Base-by-base conservation (phyloP, 306 rosid species). In the Sechiopsis laciniata region DNA sequence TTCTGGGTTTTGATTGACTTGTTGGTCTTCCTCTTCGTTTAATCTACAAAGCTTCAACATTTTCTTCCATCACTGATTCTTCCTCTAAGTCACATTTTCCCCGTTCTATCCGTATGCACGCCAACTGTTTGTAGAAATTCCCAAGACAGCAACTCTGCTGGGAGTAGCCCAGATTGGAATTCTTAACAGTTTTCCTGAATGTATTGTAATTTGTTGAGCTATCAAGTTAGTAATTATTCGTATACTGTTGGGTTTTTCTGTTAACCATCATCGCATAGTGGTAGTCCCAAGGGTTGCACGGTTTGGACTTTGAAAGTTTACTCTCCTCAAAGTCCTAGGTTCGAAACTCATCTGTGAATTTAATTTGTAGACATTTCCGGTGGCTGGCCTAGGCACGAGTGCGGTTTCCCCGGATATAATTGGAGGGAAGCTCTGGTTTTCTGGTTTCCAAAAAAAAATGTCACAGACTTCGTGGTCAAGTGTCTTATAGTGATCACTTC, bases 71-170 rank as follows among this genome's bases (percentile, higher is more conserved):
- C 70, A 3, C 0, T 14, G 46, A 61, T 29, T 61, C 46, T 61
- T 29, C 16, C 10, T 1, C 56, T n/a, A 17, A 6, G 2, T 21
- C 52, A 26, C 51, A 12, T 64, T 64, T 32, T 8, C 7, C n/a
- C n/a, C 12, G 3, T 12, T 37, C 51, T 11, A 9, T 19, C 7
- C 73, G n/a, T 19, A 20, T 46, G 13, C 19, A 1, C 17, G 0
- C 56, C 26, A 67, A 12, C 35, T 67, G 56, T 67, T 67, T 46
- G 73, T 67, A 21, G 73, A 67, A 67, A 11, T 67, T 21, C 73
- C 54, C 29, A 46, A 46, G 7, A 46, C 40, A 67, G 55, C 21
- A 46, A 3, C 37, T 46, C 71, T 65, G 71, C 71, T 10, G 19
- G 15, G 4, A 63, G 24, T 16, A 35, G 8, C 3, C 12, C 5